Conservation (phyloP, 2,329 filamentous ascomycete species). For the Chrysoporthe austroafricana region DNA sequence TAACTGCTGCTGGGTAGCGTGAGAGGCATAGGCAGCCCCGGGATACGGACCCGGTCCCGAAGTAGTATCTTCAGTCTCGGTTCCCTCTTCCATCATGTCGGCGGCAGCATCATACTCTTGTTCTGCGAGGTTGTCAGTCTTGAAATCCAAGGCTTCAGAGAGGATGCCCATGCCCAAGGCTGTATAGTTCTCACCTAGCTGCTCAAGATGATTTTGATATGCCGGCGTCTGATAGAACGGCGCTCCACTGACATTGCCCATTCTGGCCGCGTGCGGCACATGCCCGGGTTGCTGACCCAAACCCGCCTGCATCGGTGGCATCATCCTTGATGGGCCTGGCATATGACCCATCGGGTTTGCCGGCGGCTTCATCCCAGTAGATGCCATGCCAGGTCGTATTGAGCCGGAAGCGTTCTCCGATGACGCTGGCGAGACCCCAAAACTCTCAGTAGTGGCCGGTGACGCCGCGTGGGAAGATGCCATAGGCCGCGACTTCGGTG, state of each 20-base stretch:
- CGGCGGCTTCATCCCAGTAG: conserved; percentile 44
- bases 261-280: conserved; percentile 35
- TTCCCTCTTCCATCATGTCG: conserved; percentile 85
- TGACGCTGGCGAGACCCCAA: conserved; percentile 41
- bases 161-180: no score
- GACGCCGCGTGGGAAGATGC: conserved; percentile 75
- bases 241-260: conserved; percentile 44
- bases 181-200: conserved; percentile 80
- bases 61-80: conserved; percentile 64
- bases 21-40: conserved; percentile 54
- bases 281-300: conserved; percentile 26
- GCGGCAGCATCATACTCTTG: conserved; percentile 94
- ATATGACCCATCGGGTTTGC: conserved; percentile 39
- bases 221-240: conserved; percentile 78
- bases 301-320: conserved; percentile 30
- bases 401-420: conserved; percentile 50
- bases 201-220: conserved; percentile 93
- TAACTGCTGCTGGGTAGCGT: conserved; percentile 37
- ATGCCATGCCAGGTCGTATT: conserved; percentile 47
- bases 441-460: conserved; percentile 53
- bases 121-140: conserved; percentile 61
- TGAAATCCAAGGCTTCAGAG: neutral
- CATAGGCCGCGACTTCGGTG: conserved; percentile 77
- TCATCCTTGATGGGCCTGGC: conserved; percentile 41
- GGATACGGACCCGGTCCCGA: conserved; percentile 68